Percentiles rank a stretch among this genome's conserved stretches.
These are phyloP conservation scores for Allium fistulosum DNA, from an alignment of 106 monocot genomes.

Conservation along the genomic window DNA sequence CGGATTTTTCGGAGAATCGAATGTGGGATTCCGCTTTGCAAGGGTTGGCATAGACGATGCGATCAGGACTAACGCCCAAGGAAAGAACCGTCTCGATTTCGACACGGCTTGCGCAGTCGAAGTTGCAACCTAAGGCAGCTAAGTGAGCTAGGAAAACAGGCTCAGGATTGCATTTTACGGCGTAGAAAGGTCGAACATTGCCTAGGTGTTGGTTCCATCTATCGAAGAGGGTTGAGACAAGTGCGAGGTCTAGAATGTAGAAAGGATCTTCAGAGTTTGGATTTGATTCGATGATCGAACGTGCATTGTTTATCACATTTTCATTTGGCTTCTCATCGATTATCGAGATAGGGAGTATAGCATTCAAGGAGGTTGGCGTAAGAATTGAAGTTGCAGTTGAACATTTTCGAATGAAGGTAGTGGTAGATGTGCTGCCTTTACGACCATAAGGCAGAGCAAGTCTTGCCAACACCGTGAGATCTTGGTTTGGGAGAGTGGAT, in stretches of 20 bases:
- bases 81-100: conserved; percentile 16
- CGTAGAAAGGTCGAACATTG: conserved; percentile 12
- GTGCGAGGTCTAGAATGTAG: conserved; percentile 15
- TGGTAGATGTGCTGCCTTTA: no score
- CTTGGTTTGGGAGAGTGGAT: no score
- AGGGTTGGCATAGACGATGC: conserved; percentile 24
- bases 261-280: conserved; percentile 5
- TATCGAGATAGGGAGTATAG: no score
- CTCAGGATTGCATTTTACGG: conserved; percentile 25
- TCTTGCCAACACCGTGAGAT: no score
- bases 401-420: no score
- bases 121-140: conserved; percentile 14
- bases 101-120: conserved; percentile 23
- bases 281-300: conserved; percentile 6
- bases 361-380: no score
- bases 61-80: conserved; percentile 8
- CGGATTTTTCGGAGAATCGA: not conserved
- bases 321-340: no score
- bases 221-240: conserved; percentile 1
- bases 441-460: no score
- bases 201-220: conserved; percentile 4
- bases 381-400: no score
- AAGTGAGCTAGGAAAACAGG: conserved; percentile 3
- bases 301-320: no score
- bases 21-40: conserved; percentile 29